A percentile compares a stretch with the other conserved stretches of the same genome.
Conservation (phyloP, 2,329 filamentous ascomycete species). For the Cryphonectria parasitica region DNA sequence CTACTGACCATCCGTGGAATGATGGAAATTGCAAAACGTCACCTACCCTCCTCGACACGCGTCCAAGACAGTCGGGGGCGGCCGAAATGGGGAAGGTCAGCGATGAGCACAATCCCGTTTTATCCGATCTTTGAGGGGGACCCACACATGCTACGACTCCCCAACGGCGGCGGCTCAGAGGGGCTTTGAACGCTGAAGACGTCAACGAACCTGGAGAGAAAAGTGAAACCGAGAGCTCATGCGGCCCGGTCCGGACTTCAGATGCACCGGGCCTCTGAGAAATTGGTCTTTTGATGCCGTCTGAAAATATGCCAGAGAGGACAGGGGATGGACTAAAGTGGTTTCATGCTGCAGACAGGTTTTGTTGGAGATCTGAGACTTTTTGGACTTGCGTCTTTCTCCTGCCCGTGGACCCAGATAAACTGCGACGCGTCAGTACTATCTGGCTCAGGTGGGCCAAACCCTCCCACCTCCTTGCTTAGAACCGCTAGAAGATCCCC, state of each 20-base stretch:
- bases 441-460: neutral
- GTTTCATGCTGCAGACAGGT: neutral
- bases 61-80: neutral
- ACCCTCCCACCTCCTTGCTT: neutral
- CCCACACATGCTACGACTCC: neutral
- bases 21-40: slow-evolving; percentile 16
- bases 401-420: neutral
- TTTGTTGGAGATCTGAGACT: neutral
- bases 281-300: neutral
- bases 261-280: neutral
- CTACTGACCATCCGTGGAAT: neutral
- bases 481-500: neutral
- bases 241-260: slow-evolving; percentile 4
- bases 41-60: slow-evolving; percentile 5
- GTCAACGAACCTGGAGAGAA: neutral
- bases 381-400: neutral
- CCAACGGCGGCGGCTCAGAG: neutral
- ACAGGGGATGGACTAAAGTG: neutral
- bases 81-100: slow-evolving; percentile 11
- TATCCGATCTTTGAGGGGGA: slow-evolving; percentile 5
- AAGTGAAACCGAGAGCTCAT: neutral
- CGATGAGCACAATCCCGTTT: slow-evolving; percentile 1
- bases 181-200: neutral
- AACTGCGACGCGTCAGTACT: slow-evolving; percentile 4
- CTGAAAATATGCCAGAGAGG: neutral